Percentiles rank a stretch among this genome's conserved stretches.
These are phyloP conservation scores for Pseudocercospora fuligena DNA, from an alignment of 2,329 filamentous ascomycete species.

Conservation along the genomic window DNA sequence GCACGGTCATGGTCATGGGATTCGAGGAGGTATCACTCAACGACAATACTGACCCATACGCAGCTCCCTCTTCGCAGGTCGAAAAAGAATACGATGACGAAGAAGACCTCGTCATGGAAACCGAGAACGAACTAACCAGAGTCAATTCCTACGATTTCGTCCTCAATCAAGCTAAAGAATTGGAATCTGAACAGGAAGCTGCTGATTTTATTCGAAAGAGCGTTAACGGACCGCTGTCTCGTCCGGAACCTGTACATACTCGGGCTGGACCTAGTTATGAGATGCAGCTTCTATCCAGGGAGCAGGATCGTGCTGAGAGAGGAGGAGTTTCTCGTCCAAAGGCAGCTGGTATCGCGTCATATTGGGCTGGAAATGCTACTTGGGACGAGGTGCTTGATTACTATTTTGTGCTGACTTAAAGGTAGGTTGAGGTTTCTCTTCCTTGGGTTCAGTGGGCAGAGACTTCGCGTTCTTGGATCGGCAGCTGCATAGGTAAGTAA, in stretches of 20 bases:
- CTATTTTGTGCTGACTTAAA: not conserved
- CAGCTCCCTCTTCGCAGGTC: not conserved
- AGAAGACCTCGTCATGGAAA: conserved; percentile 12
- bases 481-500: not conserved
- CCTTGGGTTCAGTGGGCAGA: not conserved
- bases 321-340: not conserved
- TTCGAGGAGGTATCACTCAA: conserved; percentile 21
- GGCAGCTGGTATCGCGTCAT: not conserved
- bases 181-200: conserved; percentile 14
- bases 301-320: not conserved
- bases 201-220: conserved; percentile 11
- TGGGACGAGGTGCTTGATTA: not conserved
- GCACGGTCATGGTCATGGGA: conserved; percentile 9
- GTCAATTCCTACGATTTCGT: conserved; percentile 24
- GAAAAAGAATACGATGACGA: conserved; percentile 15
- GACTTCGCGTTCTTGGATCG: not conserved
- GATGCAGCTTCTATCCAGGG: not conserved
- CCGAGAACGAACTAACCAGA: not conserved
- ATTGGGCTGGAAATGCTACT: not conserved
- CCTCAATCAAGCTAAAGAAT: conserved; percentile 7
- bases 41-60: not conserved
- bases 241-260: not conserved
- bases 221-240: not conserved
- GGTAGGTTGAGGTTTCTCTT: not conserved
- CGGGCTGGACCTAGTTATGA: not conserved